Conservation (phyloP, 495 filamentous ascomycete species). For the Annulohypoxylon maeteangense region DNA sequence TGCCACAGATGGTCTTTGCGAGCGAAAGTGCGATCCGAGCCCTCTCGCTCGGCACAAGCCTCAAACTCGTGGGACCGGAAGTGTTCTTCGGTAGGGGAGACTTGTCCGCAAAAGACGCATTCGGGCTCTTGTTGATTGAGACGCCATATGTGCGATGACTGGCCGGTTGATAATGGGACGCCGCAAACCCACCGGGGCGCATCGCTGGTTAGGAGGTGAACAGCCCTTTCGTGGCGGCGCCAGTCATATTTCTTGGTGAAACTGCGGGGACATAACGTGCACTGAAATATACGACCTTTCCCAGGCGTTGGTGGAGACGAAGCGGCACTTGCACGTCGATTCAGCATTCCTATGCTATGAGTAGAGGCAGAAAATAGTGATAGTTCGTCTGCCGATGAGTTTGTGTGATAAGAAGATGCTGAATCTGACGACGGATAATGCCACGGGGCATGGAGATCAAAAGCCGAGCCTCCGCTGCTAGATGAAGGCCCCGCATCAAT, state of each 20-base stretch:
- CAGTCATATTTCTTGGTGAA: slow-evolving; percentile 35
- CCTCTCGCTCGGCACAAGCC: slow-evolving; percentile 63
- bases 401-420: slow-evolving; percentile 17
- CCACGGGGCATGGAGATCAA: neutral
- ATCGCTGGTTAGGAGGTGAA: slow-evolving; percentile 15
- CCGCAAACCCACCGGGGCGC: slow-evolving; percentile 31
- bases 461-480: neutral
- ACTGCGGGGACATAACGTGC: slow-evolving; percentile 25
- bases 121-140: slow-evolving; percentile 47
- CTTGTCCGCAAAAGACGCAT: slow-evolving; percentile 62
- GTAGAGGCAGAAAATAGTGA: slow-evolving; percentile 7
- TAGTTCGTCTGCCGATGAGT: slow-evolving; percentile 4
- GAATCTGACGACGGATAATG: slow-evolving; percentile 21
- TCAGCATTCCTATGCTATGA: neutral
- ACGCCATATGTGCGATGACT: slow-evolving; percentile 31
- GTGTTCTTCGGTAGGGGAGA: slow-evolving; percentile 57
- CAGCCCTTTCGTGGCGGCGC: slow-evolving; percentile 28
- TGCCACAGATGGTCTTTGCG: slow-evolving; percentile 73
- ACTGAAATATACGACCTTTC: slow-evolving; percentile 12
- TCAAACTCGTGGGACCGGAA: slow-evolving; percentile 66
- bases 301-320: neutral
- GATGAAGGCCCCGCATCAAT: neutral
- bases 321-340: neutral
- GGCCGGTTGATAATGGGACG: slow-evolving; percentile 14
- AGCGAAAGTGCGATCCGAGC: slow-evolving; percentile 64